Conservation (phyloP, 768 basidiomycete genomes). For the Naematelia aurantialba region DNA sequence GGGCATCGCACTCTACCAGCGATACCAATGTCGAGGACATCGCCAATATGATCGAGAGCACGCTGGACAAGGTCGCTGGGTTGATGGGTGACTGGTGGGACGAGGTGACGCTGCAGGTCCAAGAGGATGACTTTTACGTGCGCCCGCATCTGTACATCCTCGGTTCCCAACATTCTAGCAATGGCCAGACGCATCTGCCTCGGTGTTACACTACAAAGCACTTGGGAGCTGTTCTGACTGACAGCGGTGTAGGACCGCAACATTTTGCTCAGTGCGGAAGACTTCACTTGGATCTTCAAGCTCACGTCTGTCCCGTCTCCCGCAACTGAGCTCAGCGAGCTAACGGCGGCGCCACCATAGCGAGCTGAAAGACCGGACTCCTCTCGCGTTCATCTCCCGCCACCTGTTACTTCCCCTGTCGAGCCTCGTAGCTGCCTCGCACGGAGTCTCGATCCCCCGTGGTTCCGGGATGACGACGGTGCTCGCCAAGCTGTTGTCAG, state of each 20-base stretch:
- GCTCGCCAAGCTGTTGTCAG: neutral
- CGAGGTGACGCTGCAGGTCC: slow-evolving; percentile 21
- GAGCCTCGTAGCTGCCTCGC: neutral
- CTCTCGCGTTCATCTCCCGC: slow-evolving; percentile 8
- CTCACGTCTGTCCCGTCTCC: slow-evolving; percentile 14
- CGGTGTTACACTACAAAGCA: neutral
- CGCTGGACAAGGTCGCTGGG: slow-evolving; percentile 7
- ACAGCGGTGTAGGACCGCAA: slow-evolving; percentile 15
- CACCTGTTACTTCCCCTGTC: slow-evolving; percentile 17
- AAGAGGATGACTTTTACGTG: slow-evolving; percentile 28
- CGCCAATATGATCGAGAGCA: neutral
- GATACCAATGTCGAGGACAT: neutral
- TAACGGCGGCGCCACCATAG: slow-evolving; percentile 5
- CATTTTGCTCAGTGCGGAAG: slow-evolving; percentile 8
- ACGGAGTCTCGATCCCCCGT: neutral
- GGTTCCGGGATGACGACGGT: neutral
- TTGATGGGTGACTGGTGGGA: slow-evolving; percentile 21
- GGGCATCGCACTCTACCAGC: neutral
- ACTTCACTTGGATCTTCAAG: slow-evolving; percentile 34
- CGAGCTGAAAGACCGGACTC: slow-evolving; percentile 20
- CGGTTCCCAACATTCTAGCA: too few relatives aligned
- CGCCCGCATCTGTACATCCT: too few relatives aligned
- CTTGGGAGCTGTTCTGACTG: neutral
- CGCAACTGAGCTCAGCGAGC: neutral
- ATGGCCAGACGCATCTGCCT: too few relatives aligned